Evolutionary conservation across 73 alveolate genomes (phyloP), one percentile per base, ranked within the genome.

Genomic region (Paramecium biaurelia): DNA sequence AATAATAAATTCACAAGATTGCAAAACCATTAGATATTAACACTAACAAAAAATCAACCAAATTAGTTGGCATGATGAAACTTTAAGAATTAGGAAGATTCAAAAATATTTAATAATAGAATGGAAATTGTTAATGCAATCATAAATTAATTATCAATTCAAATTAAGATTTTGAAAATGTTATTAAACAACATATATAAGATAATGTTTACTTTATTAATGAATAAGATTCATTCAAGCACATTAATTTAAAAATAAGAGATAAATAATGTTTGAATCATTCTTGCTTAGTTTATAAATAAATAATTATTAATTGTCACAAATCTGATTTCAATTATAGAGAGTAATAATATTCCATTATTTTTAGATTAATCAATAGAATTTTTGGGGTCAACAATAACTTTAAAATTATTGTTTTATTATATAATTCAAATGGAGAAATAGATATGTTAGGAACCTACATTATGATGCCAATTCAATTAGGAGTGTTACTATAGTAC

Each of bases 51-150:
- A 79, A 79, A 23, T 24, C n/a, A 45, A 58, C 90, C 5, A 42
- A 79, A 79, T 79, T 79, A 24, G 43, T 24, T 24, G 90, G 90
- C 5, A 42, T 79, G 72, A 79, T 79, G 90, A 79, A 79, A 79
- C 32, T 79, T 2, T 24, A 79, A 45, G 90, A 79, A 47, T 79
- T 63, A 14, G 90, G 90, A 11, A 79, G 90, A 79, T 23, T 79
- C 15, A 79, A 79, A 53, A 53, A 53, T 18, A 21, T 53, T 53
- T 18, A 53, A n/a, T 53, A 18, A 53, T 53, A 53, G 23, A 53
- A 53, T 53, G 68, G 68, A n/a, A 2, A 20, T 18, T 53, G 68
- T 53, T 18, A 53, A 53, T 53, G 68, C 30, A 53, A 53, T 53
- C 10, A 53, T 4, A 53, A 53, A 7, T 18, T 53, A 53, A 53